Evolutionary conservation across 2,329 filamentous ascomycete species (phyloP), one percentile per base, ranked within the genome.

Genomic region (Cladorrhinum sp.): DNA sequence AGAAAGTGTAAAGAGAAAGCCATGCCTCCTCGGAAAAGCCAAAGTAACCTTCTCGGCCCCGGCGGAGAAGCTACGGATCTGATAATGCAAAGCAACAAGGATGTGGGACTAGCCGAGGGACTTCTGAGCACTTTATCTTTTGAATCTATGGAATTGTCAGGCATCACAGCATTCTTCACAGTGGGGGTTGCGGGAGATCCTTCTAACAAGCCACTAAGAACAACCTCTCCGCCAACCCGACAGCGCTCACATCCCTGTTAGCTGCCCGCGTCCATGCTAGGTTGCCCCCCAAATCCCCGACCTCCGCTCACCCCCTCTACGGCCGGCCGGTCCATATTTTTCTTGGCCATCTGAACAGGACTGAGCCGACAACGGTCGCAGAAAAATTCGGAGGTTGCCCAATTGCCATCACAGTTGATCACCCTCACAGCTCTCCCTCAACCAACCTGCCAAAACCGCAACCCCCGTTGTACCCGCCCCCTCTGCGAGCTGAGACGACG

Each of bases 331-430:
- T 25, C 59, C 59, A 50, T 58, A 61, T 64, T 66, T 68, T 64
- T 58, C 52, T 56, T 59, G 25, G 60, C 41, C 58, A 50, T 55
- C 48, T 50, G 55, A 56, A 48, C 58, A 62, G 61, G 64, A 63
- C 63, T 64, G 52, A 59, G 66, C 67, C 67, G 67, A 69, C 64
- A 69, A 62, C 67, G 67, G 66, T 65, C 62, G 56, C 51, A 54
- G 57, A 65, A 69, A 69, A 69, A 65, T 65, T 63, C 58, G 51
- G 62, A 59, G 16, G 57, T 56, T 55, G 54, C 29, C 52, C 49
- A 51, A 41, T 57, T 62, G 55, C 56, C 52, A 45, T 36, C 32
- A 9, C 41, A 45, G 18, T 7, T 18, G 18, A 45, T 45, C 60
- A 60, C 55, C 57, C 50, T 45, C 53, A 36, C 58, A 57, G 48